A percentile compares a stretch with the other conserved stretches of the same genome.
Conservation (phyloP, 2,329 filamentous ascomycete species). For the Parastagonospora avenae region DNA sequence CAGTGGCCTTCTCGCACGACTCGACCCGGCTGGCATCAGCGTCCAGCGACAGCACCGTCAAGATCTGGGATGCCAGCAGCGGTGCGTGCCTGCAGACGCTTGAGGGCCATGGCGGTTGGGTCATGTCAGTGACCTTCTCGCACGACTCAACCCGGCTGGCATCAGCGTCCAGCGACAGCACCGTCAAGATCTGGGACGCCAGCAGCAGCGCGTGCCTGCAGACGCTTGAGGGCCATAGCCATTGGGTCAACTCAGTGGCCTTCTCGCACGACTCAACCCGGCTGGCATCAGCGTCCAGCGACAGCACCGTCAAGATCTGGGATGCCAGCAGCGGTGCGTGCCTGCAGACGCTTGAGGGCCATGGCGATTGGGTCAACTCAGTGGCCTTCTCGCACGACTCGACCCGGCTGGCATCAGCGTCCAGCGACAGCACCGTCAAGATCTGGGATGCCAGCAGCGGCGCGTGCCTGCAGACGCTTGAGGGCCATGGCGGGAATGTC, state of each 20-base stretch:
- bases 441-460: no score
- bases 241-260: slow-evolving; percentile 18
- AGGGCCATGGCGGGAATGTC: no score
- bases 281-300: slow-evolving; percentile 19
- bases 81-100: slow-evolving; percentile 15
- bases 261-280: slow-evolving; percentile 20
- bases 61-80: slow-evolving; percentile 12
- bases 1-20: slow-evolving; percentile 26
- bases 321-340: slow-evolving; percentile 19
- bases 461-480: slow-evolving; percentile 5
- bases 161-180: not conserved
- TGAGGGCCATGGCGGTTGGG: no score
- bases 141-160: no score
- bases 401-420: not conserved
- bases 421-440: no score
- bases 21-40: slow-evolving; percentile 1
- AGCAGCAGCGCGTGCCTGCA: no score
- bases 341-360: slow-evolving; percentile 20
- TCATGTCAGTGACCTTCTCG: no score
- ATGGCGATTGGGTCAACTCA: slow-evolving; percentile 16
- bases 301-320: slow-evolving; percentile 14
- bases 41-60: slow-evolving; percentile 6
- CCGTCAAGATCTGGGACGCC: no score
- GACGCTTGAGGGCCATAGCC: no score
- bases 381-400: slow-evolving; percentile 5